Evolutionary conservation across 2,329 filamentous ascomycete genomes (phyloP).

Genomic region (Claviceps fusiformis): DNA sequence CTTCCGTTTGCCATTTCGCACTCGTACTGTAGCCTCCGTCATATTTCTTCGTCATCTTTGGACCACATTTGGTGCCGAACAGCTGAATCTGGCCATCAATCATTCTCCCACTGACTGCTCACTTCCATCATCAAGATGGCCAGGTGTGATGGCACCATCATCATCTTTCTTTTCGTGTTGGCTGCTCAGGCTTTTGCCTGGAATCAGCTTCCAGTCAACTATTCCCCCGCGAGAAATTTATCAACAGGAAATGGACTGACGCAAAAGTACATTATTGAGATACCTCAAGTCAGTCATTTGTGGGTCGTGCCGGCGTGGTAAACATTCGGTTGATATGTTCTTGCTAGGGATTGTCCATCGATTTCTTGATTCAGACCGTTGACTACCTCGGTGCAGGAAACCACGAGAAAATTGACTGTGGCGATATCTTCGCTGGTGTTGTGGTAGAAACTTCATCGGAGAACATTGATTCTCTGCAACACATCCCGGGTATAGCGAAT

Average conservation of each 20-base stretch:
- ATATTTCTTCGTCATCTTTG: background rate
- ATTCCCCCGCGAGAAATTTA: background rate
- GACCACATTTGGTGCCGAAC: background rate
- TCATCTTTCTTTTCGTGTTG: background rate
- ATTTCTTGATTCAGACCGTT: slow-evolving; percentile 12
- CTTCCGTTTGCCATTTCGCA: background rate
- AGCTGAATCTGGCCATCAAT: background rate
- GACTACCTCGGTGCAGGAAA: slow-evolving; percentile 2
- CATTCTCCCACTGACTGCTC: background rate
- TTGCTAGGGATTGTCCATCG: slow-evolving; percentile 6
- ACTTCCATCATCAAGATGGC: background rate
- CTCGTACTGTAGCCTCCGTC: background rate
- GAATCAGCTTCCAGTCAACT: background rate
- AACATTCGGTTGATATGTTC: background rate
- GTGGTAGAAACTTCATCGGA: slow-evolving; percentile 19
- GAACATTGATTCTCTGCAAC: slow-evolving; percentile 19
- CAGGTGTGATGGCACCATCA: background rate
- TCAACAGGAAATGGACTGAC: slow-evolving; percentile 5
- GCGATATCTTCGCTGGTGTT: slow-evolving; percentile 22
- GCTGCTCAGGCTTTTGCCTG: background rate
- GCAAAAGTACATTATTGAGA: slow-evolving; percentile 15
- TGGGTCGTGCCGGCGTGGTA: background rate
- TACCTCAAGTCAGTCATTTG: slow-evolving; percentile 6
- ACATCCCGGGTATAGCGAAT: slow-evolving; percentile 21
- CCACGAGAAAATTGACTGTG: slow-evolving; percentile 20